A percentile compares a stretch with the other conserved stretches of the same genome.
Conservation (phyloP, 768 basidiomycete species). For the Phanerochaete sordida region DNA sequence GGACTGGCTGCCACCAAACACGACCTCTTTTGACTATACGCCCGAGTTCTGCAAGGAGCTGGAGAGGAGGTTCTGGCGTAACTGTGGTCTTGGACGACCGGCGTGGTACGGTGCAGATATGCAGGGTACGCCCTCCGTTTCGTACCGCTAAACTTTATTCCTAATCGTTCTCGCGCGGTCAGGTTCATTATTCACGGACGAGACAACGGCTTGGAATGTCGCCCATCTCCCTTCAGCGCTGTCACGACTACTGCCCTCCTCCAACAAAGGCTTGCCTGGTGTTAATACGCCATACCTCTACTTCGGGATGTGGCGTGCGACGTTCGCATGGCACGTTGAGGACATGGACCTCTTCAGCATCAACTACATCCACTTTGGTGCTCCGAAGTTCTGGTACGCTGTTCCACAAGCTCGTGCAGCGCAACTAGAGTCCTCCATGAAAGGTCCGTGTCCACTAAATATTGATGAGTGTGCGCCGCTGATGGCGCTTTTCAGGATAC, state of each 20-base stretch:
- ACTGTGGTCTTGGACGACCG: conserved; percentile 82
- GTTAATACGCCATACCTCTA: conserved; percentile 98
- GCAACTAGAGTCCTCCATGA: conserved; percentile 87
- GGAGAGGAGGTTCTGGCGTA: conserved; percentile 91
- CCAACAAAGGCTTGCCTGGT: conserved; percentile 76
- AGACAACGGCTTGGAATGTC: conserved; percentile 91
- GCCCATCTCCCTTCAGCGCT: conserved; percentile 84
- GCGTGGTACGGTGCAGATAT: conserved; percentile 99
- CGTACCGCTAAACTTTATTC: not conserved
- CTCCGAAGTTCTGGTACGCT: conserved; percentile 97
- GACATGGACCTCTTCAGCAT: conserved; percentile 99
- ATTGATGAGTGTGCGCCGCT: not conserved
- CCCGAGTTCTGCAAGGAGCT: conserved; percentile 83
- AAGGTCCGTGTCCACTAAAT: conserved; percentile 45
- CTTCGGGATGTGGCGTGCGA: conserved; percentile 99
- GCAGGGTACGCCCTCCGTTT: conserved; percentile 53
- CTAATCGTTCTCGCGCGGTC: conserved; percentile 3
- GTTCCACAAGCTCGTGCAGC: conserved; percentile 82
- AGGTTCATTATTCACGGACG: conserved; percentile 72
- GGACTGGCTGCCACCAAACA: conserved; percentile 80
- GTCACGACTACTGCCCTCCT: conserved; percentile 68
- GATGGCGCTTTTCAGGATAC: conserved; percentile 49
- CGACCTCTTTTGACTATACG: conserved; percentile 75
- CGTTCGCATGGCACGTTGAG: conserved; percentile 99
- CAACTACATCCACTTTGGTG: conserved; percentile 98